Percentiles rank a stretch among this genome's conserved stretches.
Conservation (phyloP, 169 alveolate genomes). For the Cystoisospora suis region DNA sequence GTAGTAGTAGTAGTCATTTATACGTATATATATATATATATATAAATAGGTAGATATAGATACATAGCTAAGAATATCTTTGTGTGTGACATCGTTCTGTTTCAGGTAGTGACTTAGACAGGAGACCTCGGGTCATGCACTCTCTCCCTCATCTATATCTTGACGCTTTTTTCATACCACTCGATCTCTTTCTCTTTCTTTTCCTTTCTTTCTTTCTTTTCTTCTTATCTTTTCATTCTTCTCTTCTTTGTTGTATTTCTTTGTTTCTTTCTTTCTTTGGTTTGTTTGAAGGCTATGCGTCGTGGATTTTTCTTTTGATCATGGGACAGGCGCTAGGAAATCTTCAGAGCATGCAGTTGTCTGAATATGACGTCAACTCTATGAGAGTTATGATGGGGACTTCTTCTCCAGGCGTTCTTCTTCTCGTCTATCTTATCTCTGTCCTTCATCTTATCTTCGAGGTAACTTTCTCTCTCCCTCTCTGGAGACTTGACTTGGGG, state of each 20-base stretch:
- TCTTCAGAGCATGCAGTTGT: slow-evolving; percentile 9
- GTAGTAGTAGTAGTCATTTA: no score
- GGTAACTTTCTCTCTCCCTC: not conserved
- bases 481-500: not conserved
- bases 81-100: not conserved
- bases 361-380: slow-evolving; percentile 12
- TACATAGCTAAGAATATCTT: not conserved
- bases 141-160: not conserved
- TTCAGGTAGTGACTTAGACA: not conserved
- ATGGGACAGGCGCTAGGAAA: slow-evolving; percentile 9
- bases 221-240: not conserved
- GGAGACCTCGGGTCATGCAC: not conserved
- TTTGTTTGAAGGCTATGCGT: not conserved
- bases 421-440: slow-evolving; percentile 29
- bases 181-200: not conserved
- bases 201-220: not conserved
- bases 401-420: slow-evolving; percentile 8
- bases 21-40: not conserved
- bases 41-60: not conserved
- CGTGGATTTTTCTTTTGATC: slow-evolving; percentile 1
- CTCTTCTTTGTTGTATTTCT: not conserved
- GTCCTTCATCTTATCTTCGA: slow-evolving; percentile 22
- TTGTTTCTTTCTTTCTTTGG: not conserved
- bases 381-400: slow-evolving; percentile 17
- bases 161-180: not conserved